Percentiles rank a stretch among this genome's conserved stretches.
Evolutionary conservation across 2,329 filamentous ascomycete genomes (phyloP).

Genomic region (Mollisia scopiformis): DNA sequence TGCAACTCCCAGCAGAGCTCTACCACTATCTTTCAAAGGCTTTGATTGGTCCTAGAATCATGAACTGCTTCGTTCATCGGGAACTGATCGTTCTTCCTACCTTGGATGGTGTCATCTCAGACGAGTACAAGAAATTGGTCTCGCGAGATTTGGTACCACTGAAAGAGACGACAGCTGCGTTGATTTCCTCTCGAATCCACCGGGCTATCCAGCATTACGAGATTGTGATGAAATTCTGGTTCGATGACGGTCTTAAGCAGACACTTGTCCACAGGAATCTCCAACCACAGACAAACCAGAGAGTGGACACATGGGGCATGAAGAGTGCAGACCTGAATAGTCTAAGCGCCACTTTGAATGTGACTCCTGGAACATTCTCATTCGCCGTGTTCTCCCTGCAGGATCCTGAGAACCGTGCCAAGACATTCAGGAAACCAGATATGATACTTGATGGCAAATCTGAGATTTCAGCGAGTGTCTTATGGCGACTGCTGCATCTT

Average conservation of each 20-base stretch:
- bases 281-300: conserved; percentile 49
- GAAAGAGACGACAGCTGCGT: conserved; percentile 74
- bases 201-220: conserved; percentile 82
- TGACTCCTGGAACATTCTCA: conserved; percentile 49
- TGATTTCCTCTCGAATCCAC: conserved; percentile 79
- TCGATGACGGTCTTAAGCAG: conserved; percentile 68
- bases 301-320: conserved; percentile 71
- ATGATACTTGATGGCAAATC: conserved; percentile 58
- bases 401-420: conserved; percentile 69
- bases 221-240: conserved; percentile 83
- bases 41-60: conserved; percentile 75
- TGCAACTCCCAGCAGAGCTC: conserved; percentile 85
- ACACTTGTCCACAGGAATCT: conserved; percentile 66
- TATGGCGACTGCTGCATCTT: conserved; percentile 89
- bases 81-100: conserved; percentile 82
- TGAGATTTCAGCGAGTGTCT: conserved; percentile 71
- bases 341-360: conserved; percentile 43
- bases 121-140: conserved; percentile 81
- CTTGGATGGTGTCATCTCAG: conserved; percentile 78
- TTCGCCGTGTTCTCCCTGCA: conserved; percentile 70
- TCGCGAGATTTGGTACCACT: conserved; percentile 73
- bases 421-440: conserved; percentile 52
- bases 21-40: conserved; percentile 88
- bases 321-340: conserved; percentile 56
- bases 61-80: conserved; percentile 81